Evolutionary conservation across 257 asterid genomes (phyloP), one percentile per base, ranked within the genome.

Genomic region (Coffea canephora): DNA sequence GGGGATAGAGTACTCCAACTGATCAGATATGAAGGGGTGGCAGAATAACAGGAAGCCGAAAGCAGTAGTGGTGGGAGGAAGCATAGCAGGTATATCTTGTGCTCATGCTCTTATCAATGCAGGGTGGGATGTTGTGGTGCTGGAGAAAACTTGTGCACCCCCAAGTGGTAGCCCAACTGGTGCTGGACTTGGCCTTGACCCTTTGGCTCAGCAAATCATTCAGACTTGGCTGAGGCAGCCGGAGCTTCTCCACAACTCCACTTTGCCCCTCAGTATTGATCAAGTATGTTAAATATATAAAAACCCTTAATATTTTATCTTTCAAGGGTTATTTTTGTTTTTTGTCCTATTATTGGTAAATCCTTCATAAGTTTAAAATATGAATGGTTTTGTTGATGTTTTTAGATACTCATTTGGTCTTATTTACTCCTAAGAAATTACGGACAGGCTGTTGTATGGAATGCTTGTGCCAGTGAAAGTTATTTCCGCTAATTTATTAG

Each of bases 11-110:
- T 31, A 57, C 15, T 11, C 5, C 15, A 52, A 52, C 57, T 12
- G 50, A 15, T 14, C 14, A n/a, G 50, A 71, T 76, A 89, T 80
- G 91, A 79, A 74, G 34, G 83, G 11, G 77, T 75, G 65, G 11
- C 77, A 57, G 79, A 76, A 52, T 23, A 82, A 52, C 78, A 80
- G 77, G 77, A 87, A 84, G 67, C 83, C 88, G 61, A 90, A 88
- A 84, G 96, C 94, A 4, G 91, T 89, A 79, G 91, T 94, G 55
- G 94, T 92, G 45, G 97, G 98, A 57, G 98, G 98, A 59, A 94
- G 97, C 87, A 94, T 92, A 68, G 94, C 92, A 21, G 97, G 97
- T 2, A 65, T 94, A 61, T 92, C 91, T 11, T 86, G 91, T 66
- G 96, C 97, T 0, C 94, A 91, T 82, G 91, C 96, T 48, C 92